Evolutionary conservation across 352 stramenopile species (phyloP).

Genomic region (Globisporangium okanoganense): DNA sequence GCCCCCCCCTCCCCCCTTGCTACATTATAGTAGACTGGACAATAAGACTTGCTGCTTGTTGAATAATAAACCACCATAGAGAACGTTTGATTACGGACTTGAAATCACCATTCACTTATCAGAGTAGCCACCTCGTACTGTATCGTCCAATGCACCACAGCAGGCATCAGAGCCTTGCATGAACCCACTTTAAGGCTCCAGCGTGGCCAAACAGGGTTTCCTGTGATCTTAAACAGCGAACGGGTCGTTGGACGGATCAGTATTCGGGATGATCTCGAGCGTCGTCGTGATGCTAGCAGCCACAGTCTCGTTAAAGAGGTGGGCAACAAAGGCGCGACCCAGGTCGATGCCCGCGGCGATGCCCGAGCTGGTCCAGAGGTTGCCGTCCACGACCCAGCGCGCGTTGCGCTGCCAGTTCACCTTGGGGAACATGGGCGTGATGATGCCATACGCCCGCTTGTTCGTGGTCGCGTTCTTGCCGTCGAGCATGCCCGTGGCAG

Average conservation of each 20-base stretch:
- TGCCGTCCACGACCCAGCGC: constrained; percentile 21
- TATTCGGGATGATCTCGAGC: constrained; percentile 41
- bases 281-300: constrained; percentile 29
- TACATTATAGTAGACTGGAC: no score
- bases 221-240: constrained; percentile 34
- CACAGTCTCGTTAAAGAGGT: constrained; percentile 20
- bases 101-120: no score
- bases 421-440: neutral
- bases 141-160: no score
- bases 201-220: neutral
- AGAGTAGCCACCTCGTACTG: no score
- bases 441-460: constrained; percentile 10
- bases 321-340: constrained; percentile 40
- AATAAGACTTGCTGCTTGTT: no score
- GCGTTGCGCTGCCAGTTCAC: constrained; percentile 17
- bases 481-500: constrained; percentile 14
- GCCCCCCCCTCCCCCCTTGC: no score
- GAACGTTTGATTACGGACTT: no score
- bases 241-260: constrained; percentile 31
- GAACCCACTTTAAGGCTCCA: neutral
- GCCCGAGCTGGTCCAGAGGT: constrained; percentile 54
- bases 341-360: constrained; percentile 65
- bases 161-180: no score
- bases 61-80: no score
- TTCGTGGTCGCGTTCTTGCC: constrained; percentile 18